A percentile compares a stretch with the other conserved stretches of the same genome.
Evolutionary conservation across 306 rosid genomes (phyloP).

Genomic region (Oxytropis ochrocephala): DNA sequence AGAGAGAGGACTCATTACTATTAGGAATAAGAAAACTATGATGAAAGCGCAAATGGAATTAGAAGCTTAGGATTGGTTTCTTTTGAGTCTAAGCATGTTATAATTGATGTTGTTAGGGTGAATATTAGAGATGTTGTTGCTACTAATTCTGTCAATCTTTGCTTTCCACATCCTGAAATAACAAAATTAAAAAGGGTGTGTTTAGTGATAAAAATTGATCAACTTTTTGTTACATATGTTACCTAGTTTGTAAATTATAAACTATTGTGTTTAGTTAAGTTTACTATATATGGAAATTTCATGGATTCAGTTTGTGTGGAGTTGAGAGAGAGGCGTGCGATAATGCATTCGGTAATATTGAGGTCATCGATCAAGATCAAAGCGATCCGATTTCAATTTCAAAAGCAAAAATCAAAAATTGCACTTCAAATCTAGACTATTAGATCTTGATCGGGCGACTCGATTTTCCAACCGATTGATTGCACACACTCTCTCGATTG

Average conservation of each 20-base stretch:
- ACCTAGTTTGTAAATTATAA: neutral
- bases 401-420: no score
- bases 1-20: constrained; percentile 59
- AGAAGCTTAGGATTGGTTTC: constrained; percentile 45
- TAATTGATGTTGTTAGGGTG: constrained; percentile 41
- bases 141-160: constrained; percentile 50
- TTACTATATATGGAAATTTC: constrained; percentile 21
- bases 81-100: constrained; percentile 60
- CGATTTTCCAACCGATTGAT: no score
- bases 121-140: constrained; percentile 55
- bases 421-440: no score
- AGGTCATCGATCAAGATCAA: no score
- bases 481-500: no score
- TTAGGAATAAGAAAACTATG: constrained; percentile 56
- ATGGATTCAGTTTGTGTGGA: no score
- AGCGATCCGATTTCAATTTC: no score
- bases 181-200: neutral
- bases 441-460: no score
- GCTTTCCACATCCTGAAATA: constrained; percentile 64
- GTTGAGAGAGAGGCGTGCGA: no score
- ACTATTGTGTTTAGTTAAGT: constrained; percentile 20
- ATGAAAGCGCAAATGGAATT: constrained; percentile 60
- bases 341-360: no score
- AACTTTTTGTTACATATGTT: neutral
- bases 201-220: neutral